These are phyloP conservation scores for Ophiostoma quercus DNA, from an alignment of 2,329 filamentous ascomycete species.

Conservation along the genomic window DNA sequence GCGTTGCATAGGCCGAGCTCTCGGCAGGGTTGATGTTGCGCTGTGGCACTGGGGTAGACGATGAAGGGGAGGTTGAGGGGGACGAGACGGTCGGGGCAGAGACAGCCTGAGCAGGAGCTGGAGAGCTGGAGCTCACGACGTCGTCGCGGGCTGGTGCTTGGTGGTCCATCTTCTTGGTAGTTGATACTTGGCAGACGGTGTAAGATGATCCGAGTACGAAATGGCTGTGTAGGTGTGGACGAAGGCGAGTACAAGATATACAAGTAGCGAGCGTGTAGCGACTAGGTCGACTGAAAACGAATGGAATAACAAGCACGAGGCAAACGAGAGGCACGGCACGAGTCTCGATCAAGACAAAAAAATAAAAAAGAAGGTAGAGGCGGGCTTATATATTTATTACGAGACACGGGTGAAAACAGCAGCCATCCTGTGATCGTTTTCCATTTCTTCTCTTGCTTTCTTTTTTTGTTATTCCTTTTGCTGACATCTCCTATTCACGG, in stretches of 20 bases:
- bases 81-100: conserved; percentile 8
- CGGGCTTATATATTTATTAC: background rate
- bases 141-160: background rate
- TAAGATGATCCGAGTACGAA: conserved; percentile 2
- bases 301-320: background rate
- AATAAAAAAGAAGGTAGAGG: background rate
- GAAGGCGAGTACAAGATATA: background rate
- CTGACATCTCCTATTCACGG: background rate
- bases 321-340: background rate
- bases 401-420: background rate
- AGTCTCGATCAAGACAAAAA: background rate
- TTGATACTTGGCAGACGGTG: background rate
- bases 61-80: background rate
- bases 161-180: background rate
- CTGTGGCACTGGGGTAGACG: background rate
- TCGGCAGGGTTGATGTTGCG: conserved; percentile 8
- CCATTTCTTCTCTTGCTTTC: background rate
- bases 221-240: background rate
- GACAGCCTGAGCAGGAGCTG: background rate
- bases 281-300: background rate
- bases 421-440: background rate
- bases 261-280: background rate
- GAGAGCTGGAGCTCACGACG: background rate
- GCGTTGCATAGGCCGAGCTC: background rate
- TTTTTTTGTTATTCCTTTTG: background rate